A percentile compares a stretch with the other conserved stretches of the same genome.
These are phyloP conservation scores for Aspergillaceae sp. DNA, from an alignment of 2,329 filamentous ascomycete species.

Conservation along the genomic window DNA sequence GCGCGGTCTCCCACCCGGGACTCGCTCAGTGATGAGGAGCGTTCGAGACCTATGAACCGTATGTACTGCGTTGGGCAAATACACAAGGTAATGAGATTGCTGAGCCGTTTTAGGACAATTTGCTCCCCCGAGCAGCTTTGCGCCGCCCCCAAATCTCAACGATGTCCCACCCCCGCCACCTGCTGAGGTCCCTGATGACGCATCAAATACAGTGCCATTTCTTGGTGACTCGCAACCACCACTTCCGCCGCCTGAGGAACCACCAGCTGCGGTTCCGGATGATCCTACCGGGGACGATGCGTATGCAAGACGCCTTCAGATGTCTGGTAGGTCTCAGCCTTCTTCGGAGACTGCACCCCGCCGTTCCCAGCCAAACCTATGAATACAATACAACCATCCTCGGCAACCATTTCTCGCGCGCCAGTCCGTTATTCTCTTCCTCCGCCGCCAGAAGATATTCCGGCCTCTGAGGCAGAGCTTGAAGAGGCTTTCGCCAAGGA, in stretches of 20 bases:
- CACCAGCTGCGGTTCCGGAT: slow-evolving; percentile 23
- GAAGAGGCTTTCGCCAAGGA: slow-evolving; percentile 39
- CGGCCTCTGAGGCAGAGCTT: slow-evolving; percentile 45
- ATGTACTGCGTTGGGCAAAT: slow-evolving; percentile 17
- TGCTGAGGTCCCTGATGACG: slow-evolving; percentile 46
- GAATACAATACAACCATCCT: slow-evolving; percentile 30
- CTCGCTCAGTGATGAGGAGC: slow-evolving; percentile 43
- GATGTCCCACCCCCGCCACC: slow-evolving; percentile 33
- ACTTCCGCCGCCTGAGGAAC: slow-evolving; percentile 22
- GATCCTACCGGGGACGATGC: slow-evolving; percentile 18
- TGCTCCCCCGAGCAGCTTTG: slow-evolving; percentile 45
- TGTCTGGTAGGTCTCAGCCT: slow-evolving; percentile 14
- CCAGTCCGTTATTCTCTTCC: slow-evolving; percentile 64
- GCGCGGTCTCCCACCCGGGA: slow-evolving; percentile 37
- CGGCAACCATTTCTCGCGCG: slow-evolving; percentile 64
- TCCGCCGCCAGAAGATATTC: slow-evolving; percentile 44
- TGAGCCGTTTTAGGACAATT: slow-evolving; percentile 35
- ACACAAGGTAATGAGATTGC: neutral
- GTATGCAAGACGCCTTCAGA: slow-evolving; percentile 18
- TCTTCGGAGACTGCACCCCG: slow-evolving; percentile 17
- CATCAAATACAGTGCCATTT: slow-evolving; percentile 28
- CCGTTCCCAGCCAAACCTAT: slow-evolving; percentile 28
- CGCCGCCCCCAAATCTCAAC: slow-evolving; percentile 42
- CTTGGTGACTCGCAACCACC: slow-evolving; percentile 15
- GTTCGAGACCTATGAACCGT: slow-evolving; percentile 39